Base-by-base conservation (phyloP, 1,139 yeast genomes). In the Spathaspora sp. region DNA sequence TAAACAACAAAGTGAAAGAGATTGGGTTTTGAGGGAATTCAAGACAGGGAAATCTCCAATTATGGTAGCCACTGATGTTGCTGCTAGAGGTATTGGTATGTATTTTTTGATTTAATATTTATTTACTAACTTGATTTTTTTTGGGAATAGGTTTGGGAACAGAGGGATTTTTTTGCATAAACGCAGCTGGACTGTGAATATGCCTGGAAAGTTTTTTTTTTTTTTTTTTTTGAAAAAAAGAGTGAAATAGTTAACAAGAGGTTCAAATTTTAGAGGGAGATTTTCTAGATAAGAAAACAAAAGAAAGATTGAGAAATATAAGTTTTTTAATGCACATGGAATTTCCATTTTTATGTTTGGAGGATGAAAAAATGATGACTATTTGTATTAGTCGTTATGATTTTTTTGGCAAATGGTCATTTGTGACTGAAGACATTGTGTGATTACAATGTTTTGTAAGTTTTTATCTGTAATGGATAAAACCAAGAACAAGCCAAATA, bases 41-140 rank as follows among this genome's bases (percentile, higher is more conserved):
- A 88, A 86, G 79, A 67, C 82, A 51, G 98, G 98, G 58, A 86
- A 85, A 67, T 84, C 95, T 47, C 97, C 97, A 56, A 86, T 93
- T 64, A 90, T 93, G 98, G 97, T 91, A 67, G 99, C 99, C 54
- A 93, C 99, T 57, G 99, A 93, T 72, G 99, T 93, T 69, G 99
- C 99, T 52, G 97, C 99, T 57, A 89, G 99, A 82, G 99, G 99
- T 84, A 91, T 93, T 79, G 99, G 97, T 90, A 89, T 75, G 98
- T 88, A 70, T 70, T 52, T 54, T 56, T 55, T 50, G 50, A 50
- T 54, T 52, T 44, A 49, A 38, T 26, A 39, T 41, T 27, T 51
- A 59, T 59, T 64, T 64, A 60, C 58, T 42, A 54, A 43, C 42
- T 43, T 43, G 45, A 38, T 38, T 39, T 36, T 27, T 38, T 39